phyloP scores from a whole-genome alignment of 805 yeast genomes.

The Candida sithepensis region DNA sequence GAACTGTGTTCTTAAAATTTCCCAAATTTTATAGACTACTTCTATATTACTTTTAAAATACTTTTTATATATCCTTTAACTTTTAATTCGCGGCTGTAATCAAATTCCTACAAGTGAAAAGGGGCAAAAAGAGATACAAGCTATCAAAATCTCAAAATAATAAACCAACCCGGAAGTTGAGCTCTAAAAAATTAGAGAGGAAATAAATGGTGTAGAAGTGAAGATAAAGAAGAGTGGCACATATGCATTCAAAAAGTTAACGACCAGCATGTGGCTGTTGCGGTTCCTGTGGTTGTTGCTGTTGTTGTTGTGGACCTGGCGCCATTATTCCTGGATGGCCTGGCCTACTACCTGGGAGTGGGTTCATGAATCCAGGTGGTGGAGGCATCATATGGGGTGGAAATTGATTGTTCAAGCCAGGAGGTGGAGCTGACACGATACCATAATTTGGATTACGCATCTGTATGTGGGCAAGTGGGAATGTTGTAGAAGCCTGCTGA shows the following conservation, averaged over 20 bases:
- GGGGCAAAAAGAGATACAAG: too few species aligned
- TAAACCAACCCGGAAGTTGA: too few species aligned
- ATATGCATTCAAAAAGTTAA: background rate
- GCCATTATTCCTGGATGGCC: background rate
- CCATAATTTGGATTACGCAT: conserved; percentile 3
- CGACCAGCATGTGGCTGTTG: background rate
- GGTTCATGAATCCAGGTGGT: conserved; percentile 11
- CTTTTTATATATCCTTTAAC: background rate
- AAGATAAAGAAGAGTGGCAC: background rate
- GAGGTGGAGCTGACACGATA: conserved; percentile 3
- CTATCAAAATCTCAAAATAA: too few species aligned
- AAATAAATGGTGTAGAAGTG: too few species aligned
- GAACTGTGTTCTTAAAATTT: conserved; percentile 55
- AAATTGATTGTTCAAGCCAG: conserved; percentile 7
- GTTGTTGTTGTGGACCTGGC: conserved; percentile 3
- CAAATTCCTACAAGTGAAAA: too few species aligned
- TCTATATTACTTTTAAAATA: background rate
- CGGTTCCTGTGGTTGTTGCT: background rate
- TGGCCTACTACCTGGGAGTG: background rate
- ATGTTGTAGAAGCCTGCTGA: background rate
- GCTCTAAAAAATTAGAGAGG: too few species aligned
- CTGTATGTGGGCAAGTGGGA: conserved; percentile 5
- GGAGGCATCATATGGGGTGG: conserved; percentile 1
- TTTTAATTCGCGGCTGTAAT: too few species aligned
- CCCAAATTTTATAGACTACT: conserved; percentile 35